phyloP scores from a whole-genome alignment of 345 rosid genomes.

The Arabis alpina region DNA sequence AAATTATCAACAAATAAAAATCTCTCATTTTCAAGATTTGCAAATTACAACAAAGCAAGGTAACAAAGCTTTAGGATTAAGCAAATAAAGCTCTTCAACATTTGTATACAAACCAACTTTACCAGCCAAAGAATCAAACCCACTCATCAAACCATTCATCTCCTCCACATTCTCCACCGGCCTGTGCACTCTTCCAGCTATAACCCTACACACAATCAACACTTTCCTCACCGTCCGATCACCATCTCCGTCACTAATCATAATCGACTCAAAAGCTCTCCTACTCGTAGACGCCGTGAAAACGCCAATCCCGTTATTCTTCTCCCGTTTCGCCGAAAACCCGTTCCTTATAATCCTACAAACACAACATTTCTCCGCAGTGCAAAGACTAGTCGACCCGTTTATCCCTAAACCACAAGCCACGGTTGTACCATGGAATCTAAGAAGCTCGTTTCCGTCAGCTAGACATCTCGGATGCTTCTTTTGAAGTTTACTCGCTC shows the following conservation, averaged over 20 bases:
- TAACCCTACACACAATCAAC: constrained; percentile 89
- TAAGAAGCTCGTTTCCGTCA: constrained; percentile 91
- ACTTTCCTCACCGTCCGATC: constrained; percentile 71
- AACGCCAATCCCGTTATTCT: constrained; percentile 78
- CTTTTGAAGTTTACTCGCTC: constrained; percentile 83
- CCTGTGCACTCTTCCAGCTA: constrained; percentile 95
- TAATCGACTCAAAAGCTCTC: constrained; percentile 77
- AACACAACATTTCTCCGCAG: constrained; percentile 77
- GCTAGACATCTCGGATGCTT: constrained; percentile 96
- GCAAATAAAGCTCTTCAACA: constrained; percentile 95
- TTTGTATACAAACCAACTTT: constrained; percentile 92
- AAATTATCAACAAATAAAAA: constrained; percentile 17
- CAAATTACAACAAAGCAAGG: constrained; percentile 91
- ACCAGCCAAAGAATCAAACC: constrained; percentile 96
- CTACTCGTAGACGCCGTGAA: constrained; percentile 97
- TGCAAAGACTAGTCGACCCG: constrained; percentile 78
- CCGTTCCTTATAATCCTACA: constrained; percentile 80
- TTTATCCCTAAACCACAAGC: constrained; percentile 87
- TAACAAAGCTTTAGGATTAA: constrained; percentile 90
- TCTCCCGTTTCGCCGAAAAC: constrained; percentile 80
- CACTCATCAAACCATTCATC: constrained; percentile 67
- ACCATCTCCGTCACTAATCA: constrained; percentile 36
- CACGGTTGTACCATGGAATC: constrained; percentile 86
- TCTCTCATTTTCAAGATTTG: constrained; percentile 54
- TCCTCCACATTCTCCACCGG: constrained; percentile 90